phyloP scores from a whole-genome alignment of 495 filamentous ascomycete genomes.

The Jackrogersella multiformis region DNA sequence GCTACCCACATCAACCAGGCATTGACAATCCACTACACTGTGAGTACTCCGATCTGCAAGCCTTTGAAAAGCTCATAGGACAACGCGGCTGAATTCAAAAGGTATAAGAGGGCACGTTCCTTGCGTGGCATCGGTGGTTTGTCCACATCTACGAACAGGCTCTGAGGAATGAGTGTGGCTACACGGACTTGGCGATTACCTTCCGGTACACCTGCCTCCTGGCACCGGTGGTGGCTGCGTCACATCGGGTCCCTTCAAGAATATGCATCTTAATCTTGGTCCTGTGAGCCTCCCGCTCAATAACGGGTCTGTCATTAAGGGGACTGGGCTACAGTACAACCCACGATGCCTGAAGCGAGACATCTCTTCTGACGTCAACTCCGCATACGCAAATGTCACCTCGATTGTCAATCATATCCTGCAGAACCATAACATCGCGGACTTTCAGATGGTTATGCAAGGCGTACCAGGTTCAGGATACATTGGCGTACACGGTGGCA shows the following conservation, averaged over 20 bases:
- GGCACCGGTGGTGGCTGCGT: slow-evolving; percentile 74
- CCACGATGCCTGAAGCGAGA: slow-evolving; percentile 74
- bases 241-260: slow-evolving; percentile 65
- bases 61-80: not conserved
- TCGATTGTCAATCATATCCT: slow-evolving; percentile 59
- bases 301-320: slow-evolving; percentile 39
- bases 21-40: slow-evolving; percentile 66
- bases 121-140: slow-evolving; percentile 78
- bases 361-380: slow-evolving; percentile 59
- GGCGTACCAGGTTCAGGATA: slow-evolving; percentile 58
- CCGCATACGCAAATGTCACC: slow-evolving; percentile 60
- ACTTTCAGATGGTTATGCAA: slow-evolving; percentile 63
- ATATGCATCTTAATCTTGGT: slow-evolving; percentile 62
- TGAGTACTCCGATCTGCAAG: slow-evolving; percentile 29
- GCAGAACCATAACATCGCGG: slow-evolving; percentile 54
- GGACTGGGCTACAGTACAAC: slow-evolving; percentile 53
- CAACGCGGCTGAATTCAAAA: slow-evolving; percentile 1
- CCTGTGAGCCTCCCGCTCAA: slow-evolving; percentile 53
- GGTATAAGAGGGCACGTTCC: slow-evolving; percentile 63
- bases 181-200: slow-evolving; percentile 51
- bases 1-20: slow-evolving; percentile 74
- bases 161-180: slow-evolving; percentile 75
- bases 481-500: slow-evolving; percentile 69
- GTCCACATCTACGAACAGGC: slow-evolving; percentile 71
- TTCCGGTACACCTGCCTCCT: slow-evolving; percentile 50